Conservation (phyloP, 2,329 filamentous ascomycete genomes). For the Epichloe elymi region DNA sequence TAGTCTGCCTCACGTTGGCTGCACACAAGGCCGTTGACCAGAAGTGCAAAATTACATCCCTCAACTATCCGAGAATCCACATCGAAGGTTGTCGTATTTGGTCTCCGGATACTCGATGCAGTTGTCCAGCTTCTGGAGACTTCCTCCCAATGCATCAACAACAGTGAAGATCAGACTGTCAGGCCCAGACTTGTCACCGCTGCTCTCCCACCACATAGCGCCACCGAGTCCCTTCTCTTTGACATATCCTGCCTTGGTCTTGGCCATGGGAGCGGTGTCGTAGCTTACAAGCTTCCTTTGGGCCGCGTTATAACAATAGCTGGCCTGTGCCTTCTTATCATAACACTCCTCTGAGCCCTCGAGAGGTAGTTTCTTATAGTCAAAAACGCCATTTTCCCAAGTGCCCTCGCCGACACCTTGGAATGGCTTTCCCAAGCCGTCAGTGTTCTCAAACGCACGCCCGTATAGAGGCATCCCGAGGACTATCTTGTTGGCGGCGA, state of each 20-base stretch:
- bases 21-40: neutral
- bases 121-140: constrained; percentile 41
- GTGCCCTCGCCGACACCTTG: constrained; percentile 63
- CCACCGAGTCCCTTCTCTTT: constrained; percentile 57
- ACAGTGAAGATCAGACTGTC: constrained; percentile 57
- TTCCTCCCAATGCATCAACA: constrained; percentile 44
- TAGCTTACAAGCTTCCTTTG: constrained; percentile 64
- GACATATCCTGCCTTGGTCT: constrained; percentile 60
- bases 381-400: constrained; percentile 77
- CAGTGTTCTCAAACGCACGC: constrained; percentile 67
- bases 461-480: constrained; percentile 90
- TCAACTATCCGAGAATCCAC: constrained; percentile 38
- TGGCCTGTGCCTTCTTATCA: constrained; percentile 53
- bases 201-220: constrained; percentile 97
- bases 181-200: constrained; percentile 53
- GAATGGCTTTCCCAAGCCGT: constrained; percentile 57
- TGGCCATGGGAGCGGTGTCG: constrained; percentile 55
- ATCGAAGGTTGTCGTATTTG: constrained; percentile 58
- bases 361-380: constrained; percentile 75
- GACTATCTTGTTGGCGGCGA: constrained; percentile 61
- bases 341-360: constrained; percentile 49
- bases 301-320: constrained; percentile 59
- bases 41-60: neutral
- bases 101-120: constrained; percentile 49
- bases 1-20: neutral